phyloP scores from a whole-genome alignment of 306 rosid species.

The Pyrus betulifolia region DNA sequence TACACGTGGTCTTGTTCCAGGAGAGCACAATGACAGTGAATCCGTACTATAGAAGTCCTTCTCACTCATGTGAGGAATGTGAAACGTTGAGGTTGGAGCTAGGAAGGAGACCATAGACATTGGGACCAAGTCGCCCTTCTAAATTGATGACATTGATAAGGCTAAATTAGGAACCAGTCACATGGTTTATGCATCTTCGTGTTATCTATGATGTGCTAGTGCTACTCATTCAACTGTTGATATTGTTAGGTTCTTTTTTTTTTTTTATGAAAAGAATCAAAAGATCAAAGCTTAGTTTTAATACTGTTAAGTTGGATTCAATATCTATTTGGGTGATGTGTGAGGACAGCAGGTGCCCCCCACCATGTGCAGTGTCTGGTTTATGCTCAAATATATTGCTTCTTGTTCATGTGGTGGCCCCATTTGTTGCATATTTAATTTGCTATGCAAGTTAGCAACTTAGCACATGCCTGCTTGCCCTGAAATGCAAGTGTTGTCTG shows the following conservation, averaged over 20 bases:
- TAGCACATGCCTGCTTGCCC: not conserved
- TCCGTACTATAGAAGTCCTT: not conserved
- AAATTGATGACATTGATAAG: not conserved
- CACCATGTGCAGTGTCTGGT: conserved; percentile 36
- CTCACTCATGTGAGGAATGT: not conserved
- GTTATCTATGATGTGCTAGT: conserved; percentile 8
- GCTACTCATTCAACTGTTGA: not conserved
- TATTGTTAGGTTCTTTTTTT: not conserved
- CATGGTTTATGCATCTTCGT: conserved; percentile 22
- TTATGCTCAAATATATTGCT: not conserved
- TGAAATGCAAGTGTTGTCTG: not conserved
- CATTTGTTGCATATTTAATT: not conserved
- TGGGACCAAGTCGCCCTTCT: not conserved
- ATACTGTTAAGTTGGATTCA: not conserved
- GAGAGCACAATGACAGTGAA: not conserved
- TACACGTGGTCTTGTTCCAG: not conserved
- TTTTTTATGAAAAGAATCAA: not conserved
- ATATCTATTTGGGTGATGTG: not conserved
- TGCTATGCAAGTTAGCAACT: not conserved
- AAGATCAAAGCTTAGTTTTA: conserved; percentile 1
- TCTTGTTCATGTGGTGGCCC: conserved; percentile 3
- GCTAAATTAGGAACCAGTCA: conserved; percentile 5
- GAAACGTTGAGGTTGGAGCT: conserved; percentile 5
- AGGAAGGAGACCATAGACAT: conserved; percentile 8
- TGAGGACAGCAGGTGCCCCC: conserved; percentile 9